Evolutionary conservation across 371 early-diverging fungal species (phyloP).

Genomic region (Mortierella sp.): DNA sequence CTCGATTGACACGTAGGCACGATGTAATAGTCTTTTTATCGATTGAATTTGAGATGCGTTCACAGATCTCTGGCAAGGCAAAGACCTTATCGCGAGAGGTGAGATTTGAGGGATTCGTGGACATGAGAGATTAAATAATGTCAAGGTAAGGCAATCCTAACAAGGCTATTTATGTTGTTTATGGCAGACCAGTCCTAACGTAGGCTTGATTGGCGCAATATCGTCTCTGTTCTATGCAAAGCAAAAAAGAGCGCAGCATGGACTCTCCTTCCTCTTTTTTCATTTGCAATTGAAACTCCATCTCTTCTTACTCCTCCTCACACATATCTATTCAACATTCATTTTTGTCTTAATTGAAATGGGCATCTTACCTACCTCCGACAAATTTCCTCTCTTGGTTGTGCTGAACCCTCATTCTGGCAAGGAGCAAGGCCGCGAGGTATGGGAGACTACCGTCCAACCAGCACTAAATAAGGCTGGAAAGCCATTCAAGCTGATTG

Average conservation of each 20-base stretch:
- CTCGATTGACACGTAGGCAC: conserved; percentile 26
- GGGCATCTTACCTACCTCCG: conserved; percentile 47
- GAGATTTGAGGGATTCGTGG: neutral
- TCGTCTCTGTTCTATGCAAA: no score
- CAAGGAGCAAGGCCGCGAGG: conserved; percentile 30
- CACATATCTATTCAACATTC: neutral
- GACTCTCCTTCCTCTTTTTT: neutral
- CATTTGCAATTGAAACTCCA: neutral
- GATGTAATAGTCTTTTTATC: conserved; percentile 17
- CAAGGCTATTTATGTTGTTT: neutral
- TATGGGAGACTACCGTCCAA: conserved; percentile 21
- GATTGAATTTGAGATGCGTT: conserved; percentile 23
- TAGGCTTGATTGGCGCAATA: conserved; percentile 4
- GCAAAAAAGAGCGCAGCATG: neutral
- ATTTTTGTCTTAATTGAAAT: conserved; percentile 11
- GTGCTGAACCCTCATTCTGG: conserved; percentile 53
- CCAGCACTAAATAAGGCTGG: conserved; percentile 37
- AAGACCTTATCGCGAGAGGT: conserved; percentile 20
- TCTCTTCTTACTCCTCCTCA: neutral
- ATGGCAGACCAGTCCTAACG: neutral
- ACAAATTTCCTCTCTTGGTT: conserved; percentile 41
- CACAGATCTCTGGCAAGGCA: conserved; percentile 38
- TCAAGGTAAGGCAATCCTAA: neutral
- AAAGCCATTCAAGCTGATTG: conserved; percentile 34
- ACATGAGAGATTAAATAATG: neutral